These are phyloP conservation scores for Notholithocarpus densiflorus DNA, from an alignment of 306 rosid genomes.

Conservation along the genomic window DNA sequence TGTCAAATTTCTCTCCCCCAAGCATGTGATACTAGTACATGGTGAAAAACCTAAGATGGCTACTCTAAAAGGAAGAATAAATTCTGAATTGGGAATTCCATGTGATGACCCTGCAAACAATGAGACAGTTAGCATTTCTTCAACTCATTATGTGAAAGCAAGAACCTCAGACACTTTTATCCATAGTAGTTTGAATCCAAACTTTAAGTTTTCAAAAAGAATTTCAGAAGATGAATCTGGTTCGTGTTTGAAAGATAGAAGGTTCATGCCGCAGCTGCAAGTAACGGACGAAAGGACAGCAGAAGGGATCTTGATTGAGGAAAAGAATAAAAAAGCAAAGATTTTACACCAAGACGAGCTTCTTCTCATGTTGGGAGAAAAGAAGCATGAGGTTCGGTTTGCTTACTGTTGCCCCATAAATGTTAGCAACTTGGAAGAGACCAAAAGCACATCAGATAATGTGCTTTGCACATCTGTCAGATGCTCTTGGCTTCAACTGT, in stretches of 20 bases:
- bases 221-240: conserved; percentile 23
- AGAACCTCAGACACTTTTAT: conserved; percentile 50
- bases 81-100: conserved; percentile 73
- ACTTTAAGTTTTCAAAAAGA: conserved; percentile 59
- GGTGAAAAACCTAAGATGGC: conserved; percentile 91
- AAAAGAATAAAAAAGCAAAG: conserved; percentile 50
- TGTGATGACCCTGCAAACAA: conserved; percentile 81
- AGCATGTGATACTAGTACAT: conserved; percentile 83
- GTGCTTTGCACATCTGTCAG: background rate
- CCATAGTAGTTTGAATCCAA: conserved; percentile 55
- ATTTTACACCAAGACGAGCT: conserved; percentile 68
- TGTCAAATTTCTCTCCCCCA: conserved; percentile 82
- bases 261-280: conserved; percentile 34
- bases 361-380: conserved; percentile 51
- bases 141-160: conserved; percentile 53
- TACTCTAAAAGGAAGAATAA: conserved; percentile 67
- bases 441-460: background rate
- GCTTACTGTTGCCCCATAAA: conserved; percentile 40
- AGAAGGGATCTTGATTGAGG: conserved; percentile 64
- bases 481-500: conserved; percentile 28
- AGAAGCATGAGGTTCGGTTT: conserved; percentile 41
- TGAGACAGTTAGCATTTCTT: conserved; percentile 54
- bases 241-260: conserved; percentile 21
- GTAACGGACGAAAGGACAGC: conserved; percentile 69
- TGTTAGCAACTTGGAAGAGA: conserved; percentile 24